Percentiles rank a stretch among this genome's conserved stretches.
phyloP scores from a whole-genome alignment of 2,329 filamentous ascomycete species.

The Colletotrichum trifolii region DNA sequence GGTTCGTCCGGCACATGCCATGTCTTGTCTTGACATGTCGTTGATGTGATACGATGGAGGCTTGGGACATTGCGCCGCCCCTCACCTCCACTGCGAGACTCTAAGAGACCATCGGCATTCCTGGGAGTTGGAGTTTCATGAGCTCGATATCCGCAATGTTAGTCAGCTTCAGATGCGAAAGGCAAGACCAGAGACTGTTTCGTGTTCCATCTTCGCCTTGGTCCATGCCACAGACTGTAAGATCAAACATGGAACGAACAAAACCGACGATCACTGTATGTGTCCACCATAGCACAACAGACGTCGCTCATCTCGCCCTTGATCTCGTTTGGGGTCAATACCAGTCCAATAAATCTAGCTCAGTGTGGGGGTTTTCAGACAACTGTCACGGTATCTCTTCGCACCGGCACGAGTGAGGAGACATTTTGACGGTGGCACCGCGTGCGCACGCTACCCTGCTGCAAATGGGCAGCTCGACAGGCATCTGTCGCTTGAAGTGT shows the following conservation, averaged over 20 bases:
- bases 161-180: slow-evolving; percentile 16
- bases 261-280: neutral
- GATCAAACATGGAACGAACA: slow-evolving; percentile 12
- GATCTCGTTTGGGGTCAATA: neutral
- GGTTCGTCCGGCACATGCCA: slow-evolving; percentile 10
- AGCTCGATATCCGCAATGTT: neutral
- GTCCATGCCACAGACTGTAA: slow-evolving; percentile 3
- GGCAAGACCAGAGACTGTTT: neutral
- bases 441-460: neutral
- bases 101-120: neutral
- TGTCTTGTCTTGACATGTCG: slow-evolving; percentile 11
- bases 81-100: neutral
- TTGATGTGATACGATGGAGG: neutral
- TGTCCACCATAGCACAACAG: neutral
- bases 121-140: slow-evolving; percentile 6
- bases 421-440: slow-evolving; percentile 5
- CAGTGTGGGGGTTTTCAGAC: slow-evolving; percentile 6
- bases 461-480: neutral
- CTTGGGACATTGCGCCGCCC: neutral
- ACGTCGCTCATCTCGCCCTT: slow-evolving; percentile 16
- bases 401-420: slow-evolving; percentile 19
- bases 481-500: slow-evolving; percentile 3
- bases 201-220: slow-evolving; percentile 2
- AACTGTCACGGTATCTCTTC: slow-evolving; percentile 5
- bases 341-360: slow-evolving; percentile 1